A percentile compares a stretch with the other conserved stretches of the same genome.
phyloP scores from a whole-genome alignment of 352 stramenopile species.

The Globisporangium polare region DNA sequence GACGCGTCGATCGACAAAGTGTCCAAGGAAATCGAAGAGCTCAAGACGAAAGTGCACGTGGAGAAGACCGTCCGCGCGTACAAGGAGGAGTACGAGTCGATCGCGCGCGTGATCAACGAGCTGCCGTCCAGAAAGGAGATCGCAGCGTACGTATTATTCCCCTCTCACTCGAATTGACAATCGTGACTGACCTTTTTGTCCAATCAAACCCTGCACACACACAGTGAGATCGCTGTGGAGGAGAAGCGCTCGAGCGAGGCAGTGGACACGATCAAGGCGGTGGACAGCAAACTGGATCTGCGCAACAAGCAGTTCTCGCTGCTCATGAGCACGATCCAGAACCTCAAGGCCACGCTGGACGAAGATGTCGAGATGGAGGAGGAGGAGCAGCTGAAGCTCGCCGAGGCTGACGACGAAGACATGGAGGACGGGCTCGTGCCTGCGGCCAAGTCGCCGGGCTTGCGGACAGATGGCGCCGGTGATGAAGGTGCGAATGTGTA shows the following conservation, averaged over 20 bases:
- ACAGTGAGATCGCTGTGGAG: constrained; percentile 52
- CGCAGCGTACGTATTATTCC: constrained; percentile 29
- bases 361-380: constrained; percentile 68
- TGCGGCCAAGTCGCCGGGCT: not conserved
- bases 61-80: constrained; percentile 77
- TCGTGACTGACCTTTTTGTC: not conserved
- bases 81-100: constrained; percentile 88
- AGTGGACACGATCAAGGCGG: constrained; percentile 40
- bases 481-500: constrained; percentile 13
- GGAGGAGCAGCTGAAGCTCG: constrained; percentile 31
- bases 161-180: not conserved
- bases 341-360: constrained; percentile 74
- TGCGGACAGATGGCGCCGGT: constrained; percentile 10
- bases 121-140: constrained; percentile 63
- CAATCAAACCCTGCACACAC: not conserved
- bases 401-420: constrained; percentile 58
- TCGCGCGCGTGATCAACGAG: constrained; percentile 79
- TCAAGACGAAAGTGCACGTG: constrained; percentile 70
- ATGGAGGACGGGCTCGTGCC: constrained; percentile 46
- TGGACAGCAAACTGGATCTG: constrained; percentile 63
- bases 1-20: constrained; percentile 65
- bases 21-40: constrained; percentile 65
- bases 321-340: constrained; percentile 81
- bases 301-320: constrained; percentile 79
- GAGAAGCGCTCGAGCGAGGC: constrained; percentile 58